These are phyloP conservation scores for Volvox reticuliferus DNA, from an alignment of 139 green algal species.

Conservation along the genomic window DNA sequence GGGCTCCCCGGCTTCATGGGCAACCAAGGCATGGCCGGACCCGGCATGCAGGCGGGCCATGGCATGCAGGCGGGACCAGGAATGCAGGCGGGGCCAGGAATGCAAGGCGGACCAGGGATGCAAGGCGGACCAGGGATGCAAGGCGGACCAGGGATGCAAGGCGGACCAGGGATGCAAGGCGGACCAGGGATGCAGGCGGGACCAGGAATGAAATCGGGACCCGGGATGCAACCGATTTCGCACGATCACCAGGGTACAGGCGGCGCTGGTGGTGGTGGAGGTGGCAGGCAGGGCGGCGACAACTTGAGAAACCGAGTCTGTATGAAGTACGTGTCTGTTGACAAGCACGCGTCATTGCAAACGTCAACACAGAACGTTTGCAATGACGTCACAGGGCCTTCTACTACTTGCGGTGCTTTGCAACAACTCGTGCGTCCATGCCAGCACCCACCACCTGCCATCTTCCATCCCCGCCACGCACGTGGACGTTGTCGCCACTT, in stretches of 20 bases:
- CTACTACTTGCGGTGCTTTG: too few species aligned
- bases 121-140: neutral
- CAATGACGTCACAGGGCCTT: too few species aligned
- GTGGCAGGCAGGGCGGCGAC: neutral
- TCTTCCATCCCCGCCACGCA: too few species aligned
- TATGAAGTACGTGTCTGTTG: neutral
- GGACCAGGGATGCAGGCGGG: neutral
- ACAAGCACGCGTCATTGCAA: too few species aligned
- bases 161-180: neutral
- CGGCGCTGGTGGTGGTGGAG: neutral
- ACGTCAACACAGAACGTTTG: too few species aligned
- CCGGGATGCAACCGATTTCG: neutral
- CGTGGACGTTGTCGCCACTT: too few species aligned
- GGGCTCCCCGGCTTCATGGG: constrained; percentile 27
- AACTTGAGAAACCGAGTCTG: neutral
- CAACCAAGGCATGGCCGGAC: neutral
- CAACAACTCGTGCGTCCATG: too few species aligned
- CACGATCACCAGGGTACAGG: neutral
- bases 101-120: neutral
- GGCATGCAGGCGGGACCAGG: neutral
- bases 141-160: neutral
- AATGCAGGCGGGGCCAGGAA: neutral
- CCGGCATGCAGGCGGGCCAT: neutral
- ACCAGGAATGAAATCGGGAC: neutral
- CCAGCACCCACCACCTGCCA: too few species aligned